Evolutionary conservation across 1,284 basidiomycete genomes (phyloP).

Genomic region (Volvariella volvacea): DNA sequence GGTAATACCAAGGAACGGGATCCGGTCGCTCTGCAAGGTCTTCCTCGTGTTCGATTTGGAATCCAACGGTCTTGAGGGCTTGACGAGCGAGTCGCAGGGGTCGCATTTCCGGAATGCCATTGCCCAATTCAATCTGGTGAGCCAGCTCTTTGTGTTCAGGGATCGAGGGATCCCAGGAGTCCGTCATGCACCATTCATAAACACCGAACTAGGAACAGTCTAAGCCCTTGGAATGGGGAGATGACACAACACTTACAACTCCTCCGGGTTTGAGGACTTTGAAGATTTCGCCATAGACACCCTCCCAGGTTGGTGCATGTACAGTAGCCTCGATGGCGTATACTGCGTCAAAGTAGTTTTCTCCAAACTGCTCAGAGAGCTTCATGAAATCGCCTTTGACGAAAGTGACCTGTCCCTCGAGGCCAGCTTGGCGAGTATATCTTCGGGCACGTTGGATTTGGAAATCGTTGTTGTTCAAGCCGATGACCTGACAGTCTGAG

Average conservation of each 20-base stretch:
- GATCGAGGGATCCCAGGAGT: conserved; percentile 83
- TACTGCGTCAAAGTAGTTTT: conserved; percentile 90
- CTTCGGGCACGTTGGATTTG: conserved; percentile 82
- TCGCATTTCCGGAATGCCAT: conserved; percentile 98
- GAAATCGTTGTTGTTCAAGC: conserved; percentile 97
- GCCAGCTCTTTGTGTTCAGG: conserved; percentile 89
- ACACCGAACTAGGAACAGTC: conserved; percentile 72
- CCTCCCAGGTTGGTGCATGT: conserved; percentile 94
- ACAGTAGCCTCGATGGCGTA: conserved; percentile 98
- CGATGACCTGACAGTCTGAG: conserved; percentile 81
- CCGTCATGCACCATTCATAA: conserved; percentile 99
- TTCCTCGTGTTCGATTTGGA: conserved; percentile 88
- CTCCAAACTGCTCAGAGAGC: conserved; percentile 86
- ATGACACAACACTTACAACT: conserved; percentile 50
- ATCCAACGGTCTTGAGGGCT: conserved; percentile 83
- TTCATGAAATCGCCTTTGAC: conserved; percentile 97
- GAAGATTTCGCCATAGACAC: conserved; percentile 91
- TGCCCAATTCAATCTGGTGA: conserved; percentile 88
- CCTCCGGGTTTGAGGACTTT: conserved; percentile 97
- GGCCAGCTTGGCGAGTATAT: conserved; percentile 78
- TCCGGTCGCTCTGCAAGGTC: conserved; percentile 89
- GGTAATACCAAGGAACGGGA: conserved; percentile 91
- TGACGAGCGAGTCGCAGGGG: conserved; percentile 66
- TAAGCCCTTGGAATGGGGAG: not conserved
- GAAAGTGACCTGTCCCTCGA: conserved; percentile 76